A percentile compares a stretch with the other conserved stretches of the same genome.
phyloP scores from a whole-genome alignment of 768 basidiomycete species.

The Pleurotus tuber-regium region DNA sequence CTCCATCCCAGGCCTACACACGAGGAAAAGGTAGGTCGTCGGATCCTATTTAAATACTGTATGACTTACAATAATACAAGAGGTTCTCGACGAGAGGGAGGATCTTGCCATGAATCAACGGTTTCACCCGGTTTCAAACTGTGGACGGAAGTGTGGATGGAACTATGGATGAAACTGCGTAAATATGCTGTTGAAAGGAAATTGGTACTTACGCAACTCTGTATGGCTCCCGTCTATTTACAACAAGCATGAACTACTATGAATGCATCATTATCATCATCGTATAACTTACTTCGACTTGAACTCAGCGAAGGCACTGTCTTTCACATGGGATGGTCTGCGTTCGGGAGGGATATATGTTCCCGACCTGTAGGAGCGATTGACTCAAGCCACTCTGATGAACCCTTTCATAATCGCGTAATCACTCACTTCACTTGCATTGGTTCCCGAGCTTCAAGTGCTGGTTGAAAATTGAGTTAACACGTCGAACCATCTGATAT shows the following conservation, averaged over 20 bases:
- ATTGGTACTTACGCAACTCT: background rate
- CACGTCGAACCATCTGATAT: background rate
- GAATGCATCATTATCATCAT: background rate
- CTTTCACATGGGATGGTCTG: background rate
- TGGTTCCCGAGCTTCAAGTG: background rate
- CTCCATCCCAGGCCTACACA: background rate
- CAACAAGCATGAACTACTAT: background rate
- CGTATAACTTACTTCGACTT: background rate
- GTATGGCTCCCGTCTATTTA: background rate
- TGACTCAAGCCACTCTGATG: background rate
- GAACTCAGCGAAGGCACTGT: background rate
- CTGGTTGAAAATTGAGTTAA: background rate
- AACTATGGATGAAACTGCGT: background rate
- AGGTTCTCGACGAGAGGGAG: background rate
- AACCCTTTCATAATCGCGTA: background rate
- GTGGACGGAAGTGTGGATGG: background rate
- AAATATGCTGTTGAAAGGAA: too few species aligned
- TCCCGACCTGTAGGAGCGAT: background rate
- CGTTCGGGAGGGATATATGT: background rate
- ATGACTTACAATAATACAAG: background rate
- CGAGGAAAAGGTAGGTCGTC: background rate
- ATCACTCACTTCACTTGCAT: background rate
- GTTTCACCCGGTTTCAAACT: background rate
- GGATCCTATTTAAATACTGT: background rate
- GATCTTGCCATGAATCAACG: background rate